Evolutionary conservation across 352 stramenopile genomes (phyloP), one percentile per base, ranked within the genome.

Genomic region (Globisporangium sylvaticum): DNA sequence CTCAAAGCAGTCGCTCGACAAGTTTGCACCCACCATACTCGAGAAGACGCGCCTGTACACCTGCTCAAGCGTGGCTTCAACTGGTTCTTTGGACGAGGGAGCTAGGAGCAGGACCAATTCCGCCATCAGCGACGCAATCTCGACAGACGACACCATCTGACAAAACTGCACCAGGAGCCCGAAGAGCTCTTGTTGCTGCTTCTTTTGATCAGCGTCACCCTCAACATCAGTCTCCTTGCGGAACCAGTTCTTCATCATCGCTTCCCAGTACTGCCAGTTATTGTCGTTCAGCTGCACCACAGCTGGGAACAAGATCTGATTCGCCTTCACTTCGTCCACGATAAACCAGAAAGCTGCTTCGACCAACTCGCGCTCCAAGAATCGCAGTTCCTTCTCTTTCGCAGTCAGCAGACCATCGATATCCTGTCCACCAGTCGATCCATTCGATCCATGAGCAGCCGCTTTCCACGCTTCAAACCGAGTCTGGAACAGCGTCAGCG

Each of bases 391-490:
- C n/a, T 74, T 73, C 60, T 78, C 72, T 31, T 64, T 71, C 4
- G 52, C 39, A 22, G 7, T 31, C 24, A 61, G 29, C 8, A 55
- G 4, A 4, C 24, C 31, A 54, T 69, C 62, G 5, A 57, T 71
- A 10, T 72, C 74, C n/a, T 66, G 0, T 46, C 62, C 27, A 55
- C 32, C 2, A 62, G n/a, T 70, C n/a, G 18, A 50, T 3, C 18
- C 42, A 50, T 50, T 50, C 42, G 42, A 50, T 50, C 5, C 42
- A 22, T 50, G 42, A 50, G 42, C 20, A 50, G 75, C 71, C 18
- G 32, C 58, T 50, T 77, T 70, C 67, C 75, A 76, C 22, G 77
- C 65, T 14, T 78, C 77, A 39, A 83, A 78, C 32, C 81, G 81
- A 0, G 66, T 77, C 37, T 88, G 75, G 44, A 90, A 74, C 1